Percentiles rank a stretch among this genome's conserved stretches.
Conservation (phyloP, 805 yeast genomes). For the Sugiyamaella marilandica region DNA sequence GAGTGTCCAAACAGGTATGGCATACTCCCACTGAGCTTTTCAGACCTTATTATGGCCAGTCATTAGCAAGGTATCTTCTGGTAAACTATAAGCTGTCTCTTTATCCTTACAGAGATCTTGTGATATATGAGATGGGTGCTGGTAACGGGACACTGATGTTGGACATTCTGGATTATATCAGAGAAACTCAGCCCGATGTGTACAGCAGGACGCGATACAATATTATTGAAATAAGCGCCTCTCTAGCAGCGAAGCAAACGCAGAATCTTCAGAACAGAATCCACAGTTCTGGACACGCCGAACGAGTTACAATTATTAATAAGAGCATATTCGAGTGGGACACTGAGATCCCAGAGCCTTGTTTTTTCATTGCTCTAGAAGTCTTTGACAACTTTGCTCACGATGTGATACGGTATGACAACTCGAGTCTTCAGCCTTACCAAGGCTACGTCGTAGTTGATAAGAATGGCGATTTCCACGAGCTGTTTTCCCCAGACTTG, state of each 20-base stretch:
- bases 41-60: conserved; percentile 78
- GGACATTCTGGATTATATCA: conserved; percentile 62
- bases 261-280: conserved; percentile 33
- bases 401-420: conserved; percentile 73
- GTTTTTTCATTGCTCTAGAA: conserved; percentile 74
- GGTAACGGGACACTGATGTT: conserved; percentile 86
- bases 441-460: conserved; percentile 78
- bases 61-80: conserved; percentile 73
- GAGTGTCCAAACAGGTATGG: conserved; percentile 62
- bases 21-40: conserved; percentile 87
- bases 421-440: conserved; percentile 56
- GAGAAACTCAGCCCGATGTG: conserved; percentile 63
- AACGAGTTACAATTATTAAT: conserved; percentile 61
- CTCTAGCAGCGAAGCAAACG: conserved; percentile 55
- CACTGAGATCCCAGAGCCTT: conserved; percentile 52
- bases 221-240: conserved; percentile 65
- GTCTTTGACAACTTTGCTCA: conserved; percentile 83
- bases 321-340: conserved; percentile 76
- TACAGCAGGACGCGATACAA: conserved; percentile 62
- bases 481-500: conserved; percentile 44
- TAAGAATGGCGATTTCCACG: conserved; percentile 67
- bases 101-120: conserved; percentile 65
- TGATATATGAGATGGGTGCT: conserved; percentile 84
- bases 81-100: conserved; percentile 63
- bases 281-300: conserved; percentile 42